Percentiles rank a stretch among this genome's conserved stretches.
These are phyloP conservation scores for Coniophora puteana DNA, from an alignment of 1,284 basidiomycete species.

Conservation along the genomic window DNA sequence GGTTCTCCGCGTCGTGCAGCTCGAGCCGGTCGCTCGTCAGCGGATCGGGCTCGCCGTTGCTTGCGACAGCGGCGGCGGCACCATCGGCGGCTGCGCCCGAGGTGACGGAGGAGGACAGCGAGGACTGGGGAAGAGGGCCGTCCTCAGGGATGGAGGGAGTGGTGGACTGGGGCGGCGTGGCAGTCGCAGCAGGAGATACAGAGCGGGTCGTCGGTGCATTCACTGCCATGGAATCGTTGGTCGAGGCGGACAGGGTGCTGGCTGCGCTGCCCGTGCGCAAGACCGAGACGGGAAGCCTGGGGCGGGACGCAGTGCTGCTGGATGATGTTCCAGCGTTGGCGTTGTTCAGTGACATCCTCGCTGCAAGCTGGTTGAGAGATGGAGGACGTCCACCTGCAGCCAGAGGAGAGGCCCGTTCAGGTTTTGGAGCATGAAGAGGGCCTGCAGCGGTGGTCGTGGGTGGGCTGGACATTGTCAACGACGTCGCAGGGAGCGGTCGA, in stretches of 20 bases:
- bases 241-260: conserved; percentile 47
- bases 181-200: conserved; percentile 23
- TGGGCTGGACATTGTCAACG: conserved; percentile 29
- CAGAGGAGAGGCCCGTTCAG: conserved; percentile 36
- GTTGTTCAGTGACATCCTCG: conserved; percentile 56
- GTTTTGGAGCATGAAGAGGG: conserved; percentile 36
- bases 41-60: conserved; percentile 40
- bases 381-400: conserved; percentile 45
- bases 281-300: conserved; percentile 69
- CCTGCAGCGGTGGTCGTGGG: conserved; percentile 24
- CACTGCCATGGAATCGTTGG: conserved; percentile 60
- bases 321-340: conserved; percentile 27
- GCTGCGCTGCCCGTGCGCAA: conserved; percentile 63
- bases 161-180: conserved; percentile 44
- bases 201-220: conserved; percentile 62
- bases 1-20: conserved; percentile 51
- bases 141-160: conserved; percentile 39
- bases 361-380: conserved; percentile 77
- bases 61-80: too few species aligned
- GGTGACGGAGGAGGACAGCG: too few species aligned
- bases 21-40: conserved; percentile 61
- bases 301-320: conserved; percentile 42
- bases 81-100: not conserved
- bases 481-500: conserved; percentile 13
- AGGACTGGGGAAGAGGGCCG: conserved; percentile 9